phyloP scores from a whole-genome alignment of 345 rosid genomes.

The Salix brachista region DNA sequence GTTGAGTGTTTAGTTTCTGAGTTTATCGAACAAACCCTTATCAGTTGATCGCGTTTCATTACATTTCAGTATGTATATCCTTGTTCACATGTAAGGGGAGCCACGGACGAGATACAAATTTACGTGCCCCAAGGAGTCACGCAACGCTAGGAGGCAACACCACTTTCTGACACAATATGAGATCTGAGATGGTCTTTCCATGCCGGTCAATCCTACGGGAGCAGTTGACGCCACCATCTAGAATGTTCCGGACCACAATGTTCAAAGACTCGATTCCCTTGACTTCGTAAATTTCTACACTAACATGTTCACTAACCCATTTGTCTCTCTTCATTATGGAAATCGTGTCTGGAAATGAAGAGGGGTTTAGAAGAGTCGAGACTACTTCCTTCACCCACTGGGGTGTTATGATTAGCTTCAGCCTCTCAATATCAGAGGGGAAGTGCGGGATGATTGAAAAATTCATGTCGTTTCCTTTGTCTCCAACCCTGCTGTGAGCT shows the following conservation, averaged over 20 bases:
- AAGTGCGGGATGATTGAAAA: conserved; percentile 76
- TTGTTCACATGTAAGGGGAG: not conserved
- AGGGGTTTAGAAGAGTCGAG: conserved; percentile 42
- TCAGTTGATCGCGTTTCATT: too few relatives aligned
- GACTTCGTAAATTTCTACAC: conserved; percentile 70
- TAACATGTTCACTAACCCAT: conserved; percentile 37
- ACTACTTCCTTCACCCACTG: conserved; percentile 66
- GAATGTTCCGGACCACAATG: conserved; percentile 67
- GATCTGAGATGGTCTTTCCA: conserved; percentile 78
- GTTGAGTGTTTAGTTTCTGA: too few relatives aligned
- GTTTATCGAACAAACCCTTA: too few relatives aligned
- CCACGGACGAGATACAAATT: too few relatives aligned
- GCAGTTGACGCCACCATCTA: conserved; percentile 90
- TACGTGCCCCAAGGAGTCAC: too few relatives aligned
- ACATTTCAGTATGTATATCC: too few relatives aligned
- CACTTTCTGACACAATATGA: conserved; percentile 59
- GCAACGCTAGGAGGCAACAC: conserved; percentile 18
- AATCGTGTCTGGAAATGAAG: conserved; percentile 41
- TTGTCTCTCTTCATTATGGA: conserved; percentile 34
- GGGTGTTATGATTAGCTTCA: conserved; percentile 61
- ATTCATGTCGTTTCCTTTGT: conserved; percentile 82
- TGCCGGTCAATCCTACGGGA: conserved; percentile 88
- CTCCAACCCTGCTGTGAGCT: conserved; percentile 79
- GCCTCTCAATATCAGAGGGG: conserved; percentile 49
- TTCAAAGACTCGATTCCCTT: conserved; percentile 65